Conservation (phyloP, 2,329 filamentous ascomycete species). For the Colletotrichum sp. region DNA sequence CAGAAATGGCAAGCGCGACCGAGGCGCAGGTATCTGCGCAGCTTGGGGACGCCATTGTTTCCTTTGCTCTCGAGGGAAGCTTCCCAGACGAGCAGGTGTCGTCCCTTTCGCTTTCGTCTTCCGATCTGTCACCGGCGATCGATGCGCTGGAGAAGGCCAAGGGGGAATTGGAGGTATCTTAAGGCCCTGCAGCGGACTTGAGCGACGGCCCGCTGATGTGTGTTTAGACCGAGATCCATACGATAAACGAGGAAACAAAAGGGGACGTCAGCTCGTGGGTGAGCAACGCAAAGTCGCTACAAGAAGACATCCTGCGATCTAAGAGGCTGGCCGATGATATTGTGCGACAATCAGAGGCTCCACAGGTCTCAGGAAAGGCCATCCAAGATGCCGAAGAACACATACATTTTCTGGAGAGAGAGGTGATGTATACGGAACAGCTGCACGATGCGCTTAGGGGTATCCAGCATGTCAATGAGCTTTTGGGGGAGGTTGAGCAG, state of each 20-base stretch:
- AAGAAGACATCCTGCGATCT: conserved; percentile 83
- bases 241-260: conserved; percentile 77
- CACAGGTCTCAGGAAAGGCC: conserved; percentile 56
- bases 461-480: conserved; percentile 62
- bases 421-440: conserved; percentile 65
- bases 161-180: conserved; percentile 42
- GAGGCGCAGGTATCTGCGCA: conserved; percentile 28
- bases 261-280: conserved; percentile 88
- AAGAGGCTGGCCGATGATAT: conserved; percentile 83
- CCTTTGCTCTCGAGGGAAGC: conserved; percentile 42
- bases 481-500: conserved; percentile 67
- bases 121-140: conserved; percentile 43
- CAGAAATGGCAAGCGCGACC: conserved; percentile 34
- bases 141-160: conserved; percentile 40
- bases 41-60: conserved; percentile 44
- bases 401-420: conserved; percentile 60
- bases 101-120: conserved; percentile 41
- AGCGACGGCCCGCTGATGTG: not conserved
- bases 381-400: conserved; percentile 59
- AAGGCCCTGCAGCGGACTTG: not conserved
- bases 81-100: conserved; percentile 45
- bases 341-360: conserved; percentile 74
- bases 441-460: conserved; percentile 54
- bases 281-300: conserved; percentile 79
- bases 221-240: conserved; percentile 70